Evolutionary conservation across 1,139 yeast genomes (phyloP).

Genomic region (Wickerhamomyces sp.): DNA sequence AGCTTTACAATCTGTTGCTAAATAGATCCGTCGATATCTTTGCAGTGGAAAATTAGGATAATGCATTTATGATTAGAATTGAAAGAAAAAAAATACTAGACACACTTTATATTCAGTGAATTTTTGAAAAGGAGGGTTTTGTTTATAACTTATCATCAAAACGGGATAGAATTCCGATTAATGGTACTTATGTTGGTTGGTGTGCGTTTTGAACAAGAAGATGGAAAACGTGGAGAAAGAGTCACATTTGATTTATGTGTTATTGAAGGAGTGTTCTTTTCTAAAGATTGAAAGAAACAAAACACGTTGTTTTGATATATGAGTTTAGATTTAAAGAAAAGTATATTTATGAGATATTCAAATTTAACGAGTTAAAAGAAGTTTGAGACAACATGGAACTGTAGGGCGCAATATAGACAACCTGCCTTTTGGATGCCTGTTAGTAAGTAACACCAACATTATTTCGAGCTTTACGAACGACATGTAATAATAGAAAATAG

Average conservation of each 20-base stretch:
- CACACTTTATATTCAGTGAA: conserved; percentile 1
- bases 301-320: neutral
- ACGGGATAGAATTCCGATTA: conserved; percentile 1
- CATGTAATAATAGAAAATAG: neutral
- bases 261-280: conserved; percentile 3
- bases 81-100: neutral
- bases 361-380: conserved; percentile 5
- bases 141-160: neutral
- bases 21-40: conserved; percentile 38
- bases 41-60: neutral
- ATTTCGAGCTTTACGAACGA: neutral
- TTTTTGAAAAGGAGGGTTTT: neutral
- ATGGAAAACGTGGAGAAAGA: neutral
- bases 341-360: conserved; percentile 14
- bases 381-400: neutral
- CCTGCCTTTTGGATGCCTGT: no score
- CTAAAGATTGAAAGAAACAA: neutral
- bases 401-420: no score
- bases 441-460: no score
- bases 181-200: neutral
- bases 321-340: conserved; percentile 1
- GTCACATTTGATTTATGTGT: neutral
- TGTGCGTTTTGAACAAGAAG: no score
- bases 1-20: conserved; percentile 83
- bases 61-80: conserved; percentile 1